Base-by-base conservation (phyloP, 1,284 basidiomycete species). In the Irpex sp. region DNA sequence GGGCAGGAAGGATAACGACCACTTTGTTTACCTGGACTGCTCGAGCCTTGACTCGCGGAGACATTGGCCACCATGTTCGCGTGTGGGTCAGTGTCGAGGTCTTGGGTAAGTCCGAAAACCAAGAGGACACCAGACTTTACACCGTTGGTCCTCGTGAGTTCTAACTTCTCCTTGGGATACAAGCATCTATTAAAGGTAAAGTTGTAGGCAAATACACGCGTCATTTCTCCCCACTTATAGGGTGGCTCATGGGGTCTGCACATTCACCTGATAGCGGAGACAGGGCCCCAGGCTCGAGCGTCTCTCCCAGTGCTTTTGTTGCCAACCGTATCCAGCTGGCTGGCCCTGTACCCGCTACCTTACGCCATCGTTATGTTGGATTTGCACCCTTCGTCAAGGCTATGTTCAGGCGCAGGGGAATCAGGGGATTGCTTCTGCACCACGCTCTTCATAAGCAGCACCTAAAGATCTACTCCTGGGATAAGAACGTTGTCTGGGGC, bases 311-410 rank as follows among this genome's bases (percentile, higher is more conserved):
- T 64, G 78, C 77, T 58, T 83, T 82, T 71, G 75, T 79, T 63
- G 79, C 80, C 1, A 81, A 78, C 68, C 74, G 80, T 61, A 64
- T 83, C 0, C 80, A 82, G 62, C 75, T 83, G 5, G 66, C 72
- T 2, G 81, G 81, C 0, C 81, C 81, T 1, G 75, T 79, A 3
- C 81, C 81, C 0, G 69, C 75, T 33, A 72, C 77, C 51, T 74
- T 83, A 13, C 77, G 79, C 31, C 78, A 79, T 67, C 76, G 78
- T 26, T 82, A 79, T 66, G 80, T 82, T 62, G 79, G 79, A 37
- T 82, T 81, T 68, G 74, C 74, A 53, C 69, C 74, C 3, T 80
- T 81, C 64, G 75, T 82, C 56, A 72, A 74, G 59, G 74, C 73
- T 39, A 79, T 82, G 75, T 83, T 81, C 68, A 68, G 71, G 33